phyloP scores from a whole-genome alignment of 441 rosid genomes.

The Mallotus repandus region DNA sequence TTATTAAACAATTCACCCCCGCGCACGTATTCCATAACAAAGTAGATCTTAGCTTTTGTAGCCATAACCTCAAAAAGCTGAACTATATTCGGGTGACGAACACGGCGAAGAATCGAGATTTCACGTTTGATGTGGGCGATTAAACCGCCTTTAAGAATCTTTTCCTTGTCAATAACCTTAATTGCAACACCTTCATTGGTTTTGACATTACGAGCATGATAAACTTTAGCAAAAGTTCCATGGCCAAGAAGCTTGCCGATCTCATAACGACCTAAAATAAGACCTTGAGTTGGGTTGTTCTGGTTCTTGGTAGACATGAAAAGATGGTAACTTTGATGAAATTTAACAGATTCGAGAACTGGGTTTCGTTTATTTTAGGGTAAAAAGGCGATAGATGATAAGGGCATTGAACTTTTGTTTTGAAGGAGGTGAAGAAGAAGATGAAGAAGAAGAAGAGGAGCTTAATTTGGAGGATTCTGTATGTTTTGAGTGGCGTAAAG shows the following conservation, averaged over 20 bases:
- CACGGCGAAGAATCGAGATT: constrained; percentile 83
- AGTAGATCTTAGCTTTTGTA: constrained; percentile 81
- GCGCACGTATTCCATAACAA: constrained; percentile 87
- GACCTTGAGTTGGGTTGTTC: constrained; percentile 29
- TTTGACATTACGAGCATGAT: constrained; percentile 63
- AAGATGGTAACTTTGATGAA: background rate
- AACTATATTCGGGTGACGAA: constrained; percentile 84
- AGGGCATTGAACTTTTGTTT: background rate
- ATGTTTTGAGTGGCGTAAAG: constrained; percentile 5
- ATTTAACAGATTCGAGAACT: background rate
- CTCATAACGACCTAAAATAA: constrained; percentile 75
- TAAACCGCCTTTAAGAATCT: constrained; percentile 65
- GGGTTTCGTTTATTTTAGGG: background rate
- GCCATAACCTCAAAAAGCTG: constrained; percentile 89
- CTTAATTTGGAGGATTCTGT: background rate
- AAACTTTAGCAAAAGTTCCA: constrained; percentile 83
- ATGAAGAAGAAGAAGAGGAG: background rate
- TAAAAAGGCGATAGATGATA: background rate
- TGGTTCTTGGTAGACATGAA: constrained; percentile 23
- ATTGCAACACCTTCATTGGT: constrained; percentile 67
- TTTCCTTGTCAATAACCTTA: constrained; percentile 85
- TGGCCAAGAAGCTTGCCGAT: constrained; percentile 85
- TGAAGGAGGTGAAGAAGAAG: background rate
- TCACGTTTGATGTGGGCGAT: constrained; percentile 83
- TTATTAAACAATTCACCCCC: constrained; percentile 83